Percentiles rank a stretch among this genome's conserved stretches.
These are phyloP conservation scores for Amanita molliuscula DNA, from an alignment of 768 basidiomycete species.

Conservation along the genomic window DNA sequence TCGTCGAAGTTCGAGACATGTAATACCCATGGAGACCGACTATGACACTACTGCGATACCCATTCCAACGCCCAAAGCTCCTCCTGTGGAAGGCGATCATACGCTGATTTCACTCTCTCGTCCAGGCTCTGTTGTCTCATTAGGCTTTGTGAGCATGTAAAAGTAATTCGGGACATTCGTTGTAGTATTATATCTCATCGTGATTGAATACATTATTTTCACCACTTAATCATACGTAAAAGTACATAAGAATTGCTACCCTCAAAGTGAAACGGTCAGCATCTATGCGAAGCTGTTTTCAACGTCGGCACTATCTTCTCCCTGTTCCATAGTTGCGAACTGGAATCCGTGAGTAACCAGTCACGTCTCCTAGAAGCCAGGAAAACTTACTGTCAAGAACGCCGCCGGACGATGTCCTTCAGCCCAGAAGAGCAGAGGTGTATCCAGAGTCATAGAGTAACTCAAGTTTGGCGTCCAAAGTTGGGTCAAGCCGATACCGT, in stretches of 20 bases:
- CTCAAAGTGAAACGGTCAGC: neutral
- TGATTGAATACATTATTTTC: slow-evolving; percentile 2
- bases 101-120: slow-evolving; percentile 31
- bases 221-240: neutral
- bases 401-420: slow-evolving; percentile 92
- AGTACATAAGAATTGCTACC: neutral
- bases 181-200: slow-evolving; percentile 6
- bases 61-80: slow-evolving; percentile 10
- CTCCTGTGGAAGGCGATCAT: slow-evolving; percentile 20
- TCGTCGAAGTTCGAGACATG: slow-evolving; percentile 44
- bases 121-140: slow-evolving; percentile 43
- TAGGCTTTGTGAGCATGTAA: slow-evolving; percentile 36
- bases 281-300: slow-evolving; percentile 86
- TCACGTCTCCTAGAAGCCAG: neutral
- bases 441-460: slow-evolving; percentile 81
- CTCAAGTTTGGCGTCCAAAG: slow-evolving; percentile 76
- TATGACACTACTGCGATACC: slow-evolving; percentile 11
- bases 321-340: slow-evolving; percentile 86
- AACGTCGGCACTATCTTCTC: slow-evolving; percentile 91
- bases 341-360: slow-evolving; percentile 18
- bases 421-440: slow-evolving; percentile 93
- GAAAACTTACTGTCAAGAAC: slow-evolving; percentile 70
- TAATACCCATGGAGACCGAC: slow-evolving; percentile 24
- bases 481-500: slow-evolving; percentile 89
- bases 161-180: slow-evolving; percentile 1